These are phyloP conservation scores for Botrytis cinerea DNA, from an alignment of 2,329 filamentous ascomycete species.

Conservation along the genomic window DNA sequence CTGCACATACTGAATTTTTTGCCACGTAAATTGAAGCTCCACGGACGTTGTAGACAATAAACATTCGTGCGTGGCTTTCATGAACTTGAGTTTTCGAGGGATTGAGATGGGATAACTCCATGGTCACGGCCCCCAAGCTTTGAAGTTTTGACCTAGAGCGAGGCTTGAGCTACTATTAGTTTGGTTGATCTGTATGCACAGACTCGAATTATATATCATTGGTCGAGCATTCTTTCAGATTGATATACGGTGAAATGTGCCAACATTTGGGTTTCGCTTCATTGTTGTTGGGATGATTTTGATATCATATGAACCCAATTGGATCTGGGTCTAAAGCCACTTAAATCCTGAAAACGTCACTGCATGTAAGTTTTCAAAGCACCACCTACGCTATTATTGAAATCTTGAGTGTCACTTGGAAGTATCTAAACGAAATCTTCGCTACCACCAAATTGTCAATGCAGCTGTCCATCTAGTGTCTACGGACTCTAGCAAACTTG, in stretches of 20 bases:
- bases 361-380: neutral
- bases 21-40: constrained; percentile 5
- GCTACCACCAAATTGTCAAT: neutral
- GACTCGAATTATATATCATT: neutral
- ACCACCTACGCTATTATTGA: neutral
- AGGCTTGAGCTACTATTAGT: neutral
- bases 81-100: neutral
- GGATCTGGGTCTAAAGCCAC: neutral
- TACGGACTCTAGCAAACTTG: neutral
- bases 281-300: neutral
- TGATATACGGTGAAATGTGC: neutral
- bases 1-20: neutral
- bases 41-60: constrained; percentile 2
- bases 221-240: neutral
- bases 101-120: neutral
- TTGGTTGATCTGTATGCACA: neutral
- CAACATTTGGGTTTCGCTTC: neutral
- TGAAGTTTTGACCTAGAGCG: neutral
- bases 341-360: neutral
- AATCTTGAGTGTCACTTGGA: neutral
- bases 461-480: neutral
- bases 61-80: constrained; percentile 9
- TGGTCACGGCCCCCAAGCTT: neutral
- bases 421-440: neutral
- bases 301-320: neutral